Base-by-base conservation (phyloP, 805 yeast genomes). In the Metschnikowia cubensis region DNA sequence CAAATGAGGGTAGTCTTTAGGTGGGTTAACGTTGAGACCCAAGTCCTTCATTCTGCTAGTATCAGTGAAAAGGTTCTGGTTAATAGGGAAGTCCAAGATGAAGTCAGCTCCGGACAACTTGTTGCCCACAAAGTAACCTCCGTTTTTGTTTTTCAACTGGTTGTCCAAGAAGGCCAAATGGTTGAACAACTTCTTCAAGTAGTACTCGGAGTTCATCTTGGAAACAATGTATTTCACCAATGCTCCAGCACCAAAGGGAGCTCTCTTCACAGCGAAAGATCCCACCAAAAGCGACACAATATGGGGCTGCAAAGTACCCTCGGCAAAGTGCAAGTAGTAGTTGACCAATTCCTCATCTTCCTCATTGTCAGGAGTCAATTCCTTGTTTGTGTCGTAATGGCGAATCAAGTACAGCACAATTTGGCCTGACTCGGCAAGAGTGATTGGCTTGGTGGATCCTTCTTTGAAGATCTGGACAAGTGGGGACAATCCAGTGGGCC, bases 391-490 rank as follows among this genome's bases (percentile, higher is more conserved):
- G 59, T 85, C 88, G 60, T 75, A 82, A 49, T 79, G 66, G 14
- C 62, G 59, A 41, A 83, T 63, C 38, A 85, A 57, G 58, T 80
- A 80, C 48, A 74, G 76, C 42, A 80, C 60, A 42, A 85, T 83
- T 42, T 71, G 72, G 3, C 86, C 90, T 21, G 83, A 75, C 63
- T 85, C 92, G 21, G 82, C 82, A 35, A 82, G 53, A 45, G 63
- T 59, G 14, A 69, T 34, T 4, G 56, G 56, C 34, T 46, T 37
- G 18, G 47, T 18, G 6, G 41, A n/a, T 22, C 55, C 57, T 6
- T 47, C 41, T 29, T 51, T 54, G 51, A 43, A 49, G 8, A 58
- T 50, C 44, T 54, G 51, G 20, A 58, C 55, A 10, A 70, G 61
- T 2, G 76, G 66, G 1, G 72, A 65, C 55, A 68, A 66, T 3